These are phyloP conservation scores for Sphagnum fallax DNA, from an alignment of 228 moss, liverwort and hornwort species.

Conservation along the genomic window DNA sequence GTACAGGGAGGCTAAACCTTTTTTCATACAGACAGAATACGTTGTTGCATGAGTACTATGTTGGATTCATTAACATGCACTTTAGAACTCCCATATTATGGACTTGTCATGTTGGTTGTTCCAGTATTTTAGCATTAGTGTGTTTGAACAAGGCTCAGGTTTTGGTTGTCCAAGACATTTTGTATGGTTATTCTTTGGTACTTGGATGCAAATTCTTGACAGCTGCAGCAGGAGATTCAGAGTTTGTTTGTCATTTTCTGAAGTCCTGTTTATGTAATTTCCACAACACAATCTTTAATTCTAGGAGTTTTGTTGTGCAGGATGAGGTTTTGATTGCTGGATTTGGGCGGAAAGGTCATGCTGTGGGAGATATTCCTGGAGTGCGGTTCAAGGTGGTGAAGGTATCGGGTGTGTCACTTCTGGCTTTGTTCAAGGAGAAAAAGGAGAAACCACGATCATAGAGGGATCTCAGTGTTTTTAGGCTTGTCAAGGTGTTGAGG, in stretches of 20 bases:
- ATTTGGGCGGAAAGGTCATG: constrained; percentile 55
- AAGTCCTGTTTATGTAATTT: too few species aligned
- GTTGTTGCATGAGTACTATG: too few species aligned
- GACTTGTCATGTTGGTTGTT: background rate
- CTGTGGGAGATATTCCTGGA: constrained; percentile 59
- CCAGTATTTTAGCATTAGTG: background rate
- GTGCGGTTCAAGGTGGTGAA: constrained; percentile 64
- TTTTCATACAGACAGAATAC: too few species aligned
- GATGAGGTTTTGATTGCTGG: constrained; percentile 54
- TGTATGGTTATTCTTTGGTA: too few species aligned
- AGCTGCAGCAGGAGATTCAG: too few species aligned
- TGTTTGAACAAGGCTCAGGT: background rate
- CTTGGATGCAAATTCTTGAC: too few species aligned
- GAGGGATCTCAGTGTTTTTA: background rate
- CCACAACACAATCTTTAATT: too few species aligned
- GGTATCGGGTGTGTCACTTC: constrained; percentile 54
- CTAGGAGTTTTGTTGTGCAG: constrained; percentile 1
- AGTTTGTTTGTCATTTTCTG: too few species aligned
- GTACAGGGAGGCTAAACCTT: too few species aligned
- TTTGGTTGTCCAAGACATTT: background rate
- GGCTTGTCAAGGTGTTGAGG: too few species aligned
- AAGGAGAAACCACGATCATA: constrained; percentile 62
- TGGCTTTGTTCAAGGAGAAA: constrained; percentile 65
- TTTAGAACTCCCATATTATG: too few species aligned
- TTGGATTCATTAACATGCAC: too few species aligned